phyloP scores from a whole-genome alignment of 768 basidiomycete species.

The Suillus placidus region DNA sequence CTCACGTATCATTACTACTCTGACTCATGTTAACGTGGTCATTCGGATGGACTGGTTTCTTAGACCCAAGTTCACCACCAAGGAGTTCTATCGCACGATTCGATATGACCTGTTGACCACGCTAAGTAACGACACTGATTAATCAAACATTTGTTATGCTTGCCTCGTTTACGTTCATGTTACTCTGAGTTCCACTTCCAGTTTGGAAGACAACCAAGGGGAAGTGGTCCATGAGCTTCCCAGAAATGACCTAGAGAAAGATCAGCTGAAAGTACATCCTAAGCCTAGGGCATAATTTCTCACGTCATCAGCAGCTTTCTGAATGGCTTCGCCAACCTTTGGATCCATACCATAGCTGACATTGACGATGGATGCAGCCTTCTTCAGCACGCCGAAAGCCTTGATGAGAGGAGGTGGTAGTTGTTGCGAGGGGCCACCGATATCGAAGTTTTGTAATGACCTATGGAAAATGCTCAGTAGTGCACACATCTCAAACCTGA shows the following conservation, averaged over 20 bases:
- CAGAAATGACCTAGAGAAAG: conserved; percentile 81
- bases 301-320: conserved; percentile 92
- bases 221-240: conserved; percentile 93
- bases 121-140: background rate
- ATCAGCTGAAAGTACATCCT: conserved; percentile 1
- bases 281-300: conserved; percentile 22
- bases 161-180: conserved; percentile 99
- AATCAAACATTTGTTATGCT: conserved; percentile 6
- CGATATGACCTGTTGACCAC: conserved; percentile 76
- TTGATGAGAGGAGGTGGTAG: conserved; percentile 95
- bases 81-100: conserved; percentile 97
- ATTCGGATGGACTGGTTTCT: conserved; percentile 97
- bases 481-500: background rate
- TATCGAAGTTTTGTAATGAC: conserved; percentile 97
- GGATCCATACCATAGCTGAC: conserved; percentile 87
- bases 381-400: conserved; percentile 97
- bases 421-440: conserved; percentile 92
- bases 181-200: conserved; percentile 97
- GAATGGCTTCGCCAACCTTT: conserved; percentile 85
- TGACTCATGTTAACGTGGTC: conserved; percentile 99
- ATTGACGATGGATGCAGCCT: conserved; percentile 93
- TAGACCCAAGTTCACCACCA: conserved; percentile 93
- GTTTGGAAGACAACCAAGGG: conserved; percentile 99
- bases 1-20: conserved; percentile 97
- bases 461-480: conserved; percentile 41